phyloP scores from a whole-genome alignment of 23 red algal species.

The Gracilaria gracilis region DNA sequence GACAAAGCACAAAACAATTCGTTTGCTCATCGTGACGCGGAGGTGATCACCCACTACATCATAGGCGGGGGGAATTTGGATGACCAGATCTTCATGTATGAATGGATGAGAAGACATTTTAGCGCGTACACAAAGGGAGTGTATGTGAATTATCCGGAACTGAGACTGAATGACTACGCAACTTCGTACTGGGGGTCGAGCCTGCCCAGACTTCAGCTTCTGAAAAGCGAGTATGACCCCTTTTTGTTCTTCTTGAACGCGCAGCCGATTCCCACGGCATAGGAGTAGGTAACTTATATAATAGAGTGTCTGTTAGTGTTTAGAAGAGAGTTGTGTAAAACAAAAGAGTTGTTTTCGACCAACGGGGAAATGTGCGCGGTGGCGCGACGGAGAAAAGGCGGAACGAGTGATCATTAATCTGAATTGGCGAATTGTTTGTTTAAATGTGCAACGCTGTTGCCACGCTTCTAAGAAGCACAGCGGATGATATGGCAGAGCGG shows the following conservation, averaged over 20 bases:
- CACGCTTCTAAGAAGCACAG: background rate
- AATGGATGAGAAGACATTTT: conserved; percentile 63
- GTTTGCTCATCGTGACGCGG: conserved; percentile 62
- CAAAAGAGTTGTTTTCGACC: too few species aligned
- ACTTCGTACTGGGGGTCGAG: conserved; percentile 52
- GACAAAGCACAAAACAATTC: conserved; percentile 46
- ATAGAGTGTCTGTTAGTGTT: background rate
- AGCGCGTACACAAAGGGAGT: conserved; percentile 38
- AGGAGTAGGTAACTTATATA: background rate
- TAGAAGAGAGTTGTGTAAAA: background rate
- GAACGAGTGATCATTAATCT: background rate
- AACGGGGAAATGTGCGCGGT: background rate
- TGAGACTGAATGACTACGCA: conserved; percentile 38
- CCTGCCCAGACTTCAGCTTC: conserved; percentile 24
- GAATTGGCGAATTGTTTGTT: too few species aligned
- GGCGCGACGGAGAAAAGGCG: background rate
- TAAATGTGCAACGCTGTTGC: too few species aligned
- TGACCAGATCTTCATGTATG: conserved; percentile 34
- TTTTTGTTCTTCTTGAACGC: conserved; percentile 60
- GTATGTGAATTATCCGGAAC: conserved; percentile 70
- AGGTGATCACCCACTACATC: conserved; percentile 75
- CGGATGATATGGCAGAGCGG: conserved; percentile 69
- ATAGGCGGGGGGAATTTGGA: conserved; percentile 45
- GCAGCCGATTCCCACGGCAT: conserved; percentile 50
- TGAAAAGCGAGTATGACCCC: conserved; percentile 59